Conservation (phyloP, 2,329 filamentous ascomycete species). For the Phyllosticta citrichinensis region DNA sequence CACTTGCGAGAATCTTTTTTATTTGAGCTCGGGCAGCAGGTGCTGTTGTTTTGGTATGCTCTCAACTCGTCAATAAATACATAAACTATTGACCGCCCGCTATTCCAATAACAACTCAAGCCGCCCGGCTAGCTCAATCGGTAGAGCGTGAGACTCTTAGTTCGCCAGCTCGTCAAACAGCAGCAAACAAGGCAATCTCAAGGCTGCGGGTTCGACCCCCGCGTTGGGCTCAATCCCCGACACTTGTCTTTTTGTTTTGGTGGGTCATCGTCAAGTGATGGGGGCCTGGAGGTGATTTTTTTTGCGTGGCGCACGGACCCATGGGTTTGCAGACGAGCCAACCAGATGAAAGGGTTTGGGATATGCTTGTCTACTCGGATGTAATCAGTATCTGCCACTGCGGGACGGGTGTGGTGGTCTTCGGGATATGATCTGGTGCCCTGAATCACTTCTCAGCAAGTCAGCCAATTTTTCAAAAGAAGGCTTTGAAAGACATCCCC, state of each 20-base stretch:
- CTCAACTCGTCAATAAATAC: no score
- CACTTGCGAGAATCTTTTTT: neutral
- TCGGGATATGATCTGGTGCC: no score
- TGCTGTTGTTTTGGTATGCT: neutral
- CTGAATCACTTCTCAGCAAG: no score
- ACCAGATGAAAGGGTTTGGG: no score
- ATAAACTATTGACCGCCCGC: no score
- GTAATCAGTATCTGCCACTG: no score
- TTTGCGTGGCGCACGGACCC: neutral
- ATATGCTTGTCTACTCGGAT: no score
- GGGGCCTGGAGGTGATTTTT: neutral
- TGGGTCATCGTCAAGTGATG: neutral
- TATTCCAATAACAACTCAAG: neutral
- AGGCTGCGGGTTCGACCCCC: slow-evolving; percentile 11
- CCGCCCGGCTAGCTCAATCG: slow-evolving; percentile 23
- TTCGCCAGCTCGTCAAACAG: neutral
- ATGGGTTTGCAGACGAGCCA: neutral
- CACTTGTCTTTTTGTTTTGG: neutral
- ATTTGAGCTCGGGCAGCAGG: no score
- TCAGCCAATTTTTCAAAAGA: no score
- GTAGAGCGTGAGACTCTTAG: slow-evolving; percentile 34
- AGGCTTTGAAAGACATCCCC: no score
- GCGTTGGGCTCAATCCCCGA: slow-evolving; percentile 11
- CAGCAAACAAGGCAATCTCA: neutral
- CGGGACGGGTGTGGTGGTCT: no score